These are phyloP conservation scores for Xylaria venustula DNA, from an alignment of 495 filamentous ascomycete genomes.

Conservation along the genomic window DNA sequence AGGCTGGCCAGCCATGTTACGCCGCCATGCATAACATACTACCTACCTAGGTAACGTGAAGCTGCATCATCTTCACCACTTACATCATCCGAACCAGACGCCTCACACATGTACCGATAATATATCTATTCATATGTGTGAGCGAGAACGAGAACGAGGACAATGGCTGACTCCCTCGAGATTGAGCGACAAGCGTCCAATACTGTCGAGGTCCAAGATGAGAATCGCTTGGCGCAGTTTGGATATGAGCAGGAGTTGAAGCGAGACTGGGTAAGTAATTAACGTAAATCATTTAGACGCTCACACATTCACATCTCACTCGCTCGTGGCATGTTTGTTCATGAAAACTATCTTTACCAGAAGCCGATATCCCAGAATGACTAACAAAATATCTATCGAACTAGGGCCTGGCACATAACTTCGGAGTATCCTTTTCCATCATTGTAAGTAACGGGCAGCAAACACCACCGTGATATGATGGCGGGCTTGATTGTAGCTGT, in stretches of 20 bases:
- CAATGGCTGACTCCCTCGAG: slow-evolving; percentile 18
- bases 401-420: slow-evolving; percentile 56
- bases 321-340: background rate
- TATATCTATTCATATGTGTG: too few species aligned
- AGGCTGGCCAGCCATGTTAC: too few species aligned
- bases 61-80: too few species aligned
- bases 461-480: background rate
- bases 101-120: too few species aligned
- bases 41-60: too few species aligned
- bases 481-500: background rate
- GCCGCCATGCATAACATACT: too few species aligned
- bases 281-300: too few species aligned
- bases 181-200: slow-evolving; percentile 26
- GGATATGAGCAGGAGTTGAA: slow-evolving; percentile 63
- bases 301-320: background rate
- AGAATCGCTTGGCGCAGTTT: slow-evolving; percentile 55
- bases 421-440: slow-evolving; percentile 66
- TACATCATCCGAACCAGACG: too few species aligned
- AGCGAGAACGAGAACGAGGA: too few species aligned
- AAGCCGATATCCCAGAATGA: too few species aligned
- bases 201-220: slow-evolving; percentile 43
- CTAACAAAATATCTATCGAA: background rate
- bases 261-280: slow-evolving; percentile 49
- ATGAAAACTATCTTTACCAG: too few species aligned
- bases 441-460: slow-evolving; percentile 44